phyloP scores from a whole-genome alignment of 495 filamentous ascomycete species.

The Penicillium arizonense region DNA sequence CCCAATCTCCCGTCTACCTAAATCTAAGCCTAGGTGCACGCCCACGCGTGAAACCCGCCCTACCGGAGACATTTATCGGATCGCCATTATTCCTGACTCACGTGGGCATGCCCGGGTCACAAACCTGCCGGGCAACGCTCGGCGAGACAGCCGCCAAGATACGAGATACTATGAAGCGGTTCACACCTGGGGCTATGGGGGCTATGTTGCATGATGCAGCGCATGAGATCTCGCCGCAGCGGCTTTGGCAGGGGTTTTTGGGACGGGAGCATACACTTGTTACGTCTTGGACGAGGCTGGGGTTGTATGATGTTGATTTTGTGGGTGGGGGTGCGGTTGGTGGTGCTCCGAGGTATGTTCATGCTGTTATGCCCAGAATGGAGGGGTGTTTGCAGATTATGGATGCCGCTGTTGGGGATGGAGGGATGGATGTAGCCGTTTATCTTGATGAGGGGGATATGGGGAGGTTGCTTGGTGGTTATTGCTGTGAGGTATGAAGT shows the following conservation, averaged over 20 bases:
- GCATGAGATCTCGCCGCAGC: conserved; percentile 29
- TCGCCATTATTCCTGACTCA: conserved; percentile 26
- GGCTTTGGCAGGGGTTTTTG: conserved; percentile 35
- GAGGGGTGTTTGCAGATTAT: conserved; percentile 28
- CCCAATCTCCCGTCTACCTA: conserved; percentile 18
- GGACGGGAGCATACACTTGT: conserved; percentile 27
- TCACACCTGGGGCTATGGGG: conserved; percentile 16
- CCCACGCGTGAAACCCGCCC: conserved; percentile 6
- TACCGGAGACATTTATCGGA: conserved; percentile 23
- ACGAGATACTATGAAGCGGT: conserved; percentile 23
- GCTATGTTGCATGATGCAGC: conserved; percentile 28
- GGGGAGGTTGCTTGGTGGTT: conserved; percentile 18
- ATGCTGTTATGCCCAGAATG: conserved; percentile 21
- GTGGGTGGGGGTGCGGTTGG: conserved; percentile 7
- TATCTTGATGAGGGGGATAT: conserved; percentile 25
- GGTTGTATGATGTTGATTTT: conserved; percentile 31
- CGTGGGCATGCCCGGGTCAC: conserved; percentile 17
- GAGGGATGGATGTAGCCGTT: conserved; percentile 25
- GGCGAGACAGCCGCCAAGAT: conserved; percentile 13
- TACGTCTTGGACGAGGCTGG: conserved; percentile 28
- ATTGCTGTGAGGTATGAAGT: not conserved
- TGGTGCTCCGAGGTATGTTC: conserved; percentile 17
- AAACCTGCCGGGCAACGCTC: not conserved
- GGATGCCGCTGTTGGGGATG: conserved; percentile 20
- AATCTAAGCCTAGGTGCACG: conserved; percentile 23